Base-by-base conservation (phyloP, 352 stramenopile species). In the Thalassiosira mediterranea region DNA sequence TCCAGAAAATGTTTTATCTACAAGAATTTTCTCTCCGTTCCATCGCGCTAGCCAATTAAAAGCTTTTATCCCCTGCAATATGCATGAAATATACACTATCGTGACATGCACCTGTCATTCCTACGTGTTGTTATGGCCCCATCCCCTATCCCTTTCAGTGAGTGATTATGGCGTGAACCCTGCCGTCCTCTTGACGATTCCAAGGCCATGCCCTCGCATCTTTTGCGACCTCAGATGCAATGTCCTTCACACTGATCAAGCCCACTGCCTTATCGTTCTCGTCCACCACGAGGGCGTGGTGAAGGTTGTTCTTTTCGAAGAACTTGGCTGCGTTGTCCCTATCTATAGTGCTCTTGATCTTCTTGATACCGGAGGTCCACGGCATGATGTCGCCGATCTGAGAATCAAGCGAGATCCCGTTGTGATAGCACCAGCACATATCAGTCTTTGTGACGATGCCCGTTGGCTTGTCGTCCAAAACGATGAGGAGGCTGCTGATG, bases 381-480 rank as follows among this genome's bases (percentile, higher is more conserved):
- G 57, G 68, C 81, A 88, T 88, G 48, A 88, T 82, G 46, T 84
- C 72, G 3, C 66, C 46, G n/a, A 86, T 57, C 53, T 76, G 57
- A 38, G 71, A 61, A 23, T 78, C 54, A 19, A 86, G 69, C 15
- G 57, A 23, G 17, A 82, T 58, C 17, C 46, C 47, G 4, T 74
- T 72, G 10, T 76, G 47, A 38, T 88, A 88, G 21, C 72, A 71
- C 58, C 69, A 65, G 25, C 76, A 70, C 0, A 88, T 44, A 48
- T 88, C 81, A 3, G 72, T 84, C 61, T 84, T 88, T 29, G 81
- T 86, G 13, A 88, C 40, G 37, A 88, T 81, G 32, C 76, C 76
- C 17, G 67, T 34, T 1, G 81, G 72, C 23, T 44, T 59, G 17
- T 62, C 63, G 25, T 66, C 34, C 0, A 78, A 23, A 10, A 80